Evolutionary conservation across 768 basidiomycete genomes (phyloP), one percentile per base, ranked within the genome.

Genomic region (Psilocybe tampanensis): DNA sequence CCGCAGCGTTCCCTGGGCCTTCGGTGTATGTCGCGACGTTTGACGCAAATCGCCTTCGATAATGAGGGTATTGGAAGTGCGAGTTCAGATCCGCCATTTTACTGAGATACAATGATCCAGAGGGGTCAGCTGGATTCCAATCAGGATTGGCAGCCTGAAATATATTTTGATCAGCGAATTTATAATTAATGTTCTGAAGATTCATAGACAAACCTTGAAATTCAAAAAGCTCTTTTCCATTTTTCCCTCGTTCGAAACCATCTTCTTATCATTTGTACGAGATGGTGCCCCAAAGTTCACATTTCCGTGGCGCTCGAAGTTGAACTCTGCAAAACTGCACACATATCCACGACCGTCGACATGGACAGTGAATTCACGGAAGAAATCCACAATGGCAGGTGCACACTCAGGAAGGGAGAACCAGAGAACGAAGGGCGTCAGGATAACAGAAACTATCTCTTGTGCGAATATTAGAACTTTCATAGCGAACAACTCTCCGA

Each of bases 211-310:
- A 42, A 85, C 88, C 76, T 95, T 96, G 80, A 97, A 97, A 67
- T 91, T 93, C 29, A 96, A 76, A 76, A 97, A 92, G 70, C 90
- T 93, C 77, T 98, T 97, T 79, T 99, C 97, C 95, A 99, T 98
- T 81, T 99, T 99, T 33, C 93, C 93, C 63, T 96, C 90, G 59
- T 91, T 92, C 4, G 91, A 92, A 65, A 90, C 79, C 80, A 90
- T 88, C 57, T 85, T 85, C 63, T 86, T 86, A 61, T 94, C 90
- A 12, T 79, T 76, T 15, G 42, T 41, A 21, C 24, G 73, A 3
- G 84, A 80, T 0, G 93, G 92, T 11, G 92, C 94, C n/a, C 94
- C 94, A 64, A 93, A 95, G 90, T 91, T 94, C 69, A 94, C 81
- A 69, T 95, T 95, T 0, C 95, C 94, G 60, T 97, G 94, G 54